These are phyloP conservation scores for Epipyxis sp. DNA, from an alignment of 108 stramenopile genomes.

Conservation along the genomic window DNA sequence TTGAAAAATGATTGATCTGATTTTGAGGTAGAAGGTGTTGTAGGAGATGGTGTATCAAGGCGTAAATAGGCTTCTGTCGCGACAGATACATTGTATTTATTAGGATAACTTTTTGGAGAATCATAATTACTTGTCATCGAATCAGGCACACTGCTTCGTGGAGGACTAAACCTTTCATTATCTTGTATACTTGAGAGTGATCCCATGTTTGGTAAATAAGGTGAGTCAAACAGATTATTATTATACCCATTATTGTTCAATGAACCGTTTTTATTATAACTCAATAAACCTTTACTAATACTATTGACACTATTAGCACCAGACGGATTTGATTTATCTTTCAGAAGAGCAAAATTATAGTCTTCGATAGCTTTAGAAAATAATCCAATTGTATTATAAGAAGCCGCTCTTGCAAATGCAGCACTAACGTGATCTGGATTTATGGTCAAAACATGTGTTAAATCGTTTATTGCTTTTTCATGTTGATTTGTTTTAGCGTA, in stretches of 20 bases:
- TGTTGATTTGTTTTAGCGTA: constrained; percentile 2
- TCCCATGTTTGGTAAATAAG: neutral
- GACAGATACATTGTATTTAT: too few species aligned
- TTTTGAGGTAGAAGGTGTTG: neutral
- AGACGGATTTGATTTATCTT: constrained; percentile 14
- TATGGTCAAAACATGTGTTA: constrained; percentile 33
- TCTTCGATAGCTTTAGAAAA: constrained; percentile 45
- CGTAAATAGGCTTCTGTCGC: too few species aligned
- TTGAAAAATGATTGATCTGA: neutral
- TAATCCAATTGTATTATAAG: constrained; percentile 39
- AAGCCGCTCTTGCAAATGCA: constrained; percentile 40
- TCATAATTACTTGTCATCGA: too few species aligned
- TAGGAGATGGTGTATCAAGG: too few species aligned
- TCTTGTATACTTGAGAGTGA: neutral
- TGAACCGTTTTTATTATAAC: neutral
- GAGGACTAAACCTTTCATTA: too few species aligned
- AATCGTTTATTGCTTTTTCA: constrained; percentile 39
- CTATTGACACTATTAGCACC: neutral
- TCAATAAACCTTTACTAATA: neutral
- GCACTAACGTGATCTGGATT: constrained; percentile 44
- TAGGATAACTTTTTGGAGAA: too few species aligned
- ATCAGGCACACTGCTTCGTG: too few species aligned
- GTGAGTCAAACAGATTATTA: neutral
- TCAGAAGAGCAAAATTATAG: constrained; percentile 42
- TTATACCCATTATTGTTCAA: neutral